Conservation (phyloP, 495 filamentous ascomycete species). For the Aspergillus ostianus region DNA sequence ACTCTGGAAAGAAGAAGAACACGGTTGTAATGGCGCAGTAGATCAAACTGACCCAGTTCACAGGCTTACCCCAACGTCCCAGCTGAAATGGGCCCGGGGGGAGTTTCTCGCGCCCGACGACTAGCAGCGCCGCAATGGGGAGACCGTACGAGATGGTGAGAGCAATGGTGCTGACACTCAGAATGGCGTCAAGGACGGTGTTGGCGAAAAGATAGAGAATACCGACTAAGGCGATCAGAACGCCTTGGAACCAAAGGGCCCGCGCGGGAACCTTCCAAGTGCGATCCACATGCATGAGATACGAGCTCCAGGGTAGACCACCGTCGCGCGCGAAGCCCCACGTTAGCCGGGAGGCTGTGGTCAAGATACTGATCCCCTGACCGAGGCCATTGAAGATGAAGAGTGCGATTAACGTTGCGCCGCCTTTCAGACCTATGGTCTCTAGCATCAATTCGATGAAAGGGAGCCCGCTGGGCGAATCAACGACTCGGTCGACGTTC, state of each 20-base stretch:
- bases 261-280: slow-evolving; percentile 45
- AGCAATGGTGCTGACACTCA: slow-evolving; percentile 47
- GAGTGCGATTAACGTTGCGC: slow-evolving; percentile 38
- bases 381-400: slow-evolving; percentile 51
- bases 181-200: slow-evolving; percentile 44
- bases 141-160: slow-evolving; percentile 46
- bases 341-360: slow-evolving; percentile 50
- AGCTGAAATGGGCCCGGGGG: slow-evolving; percentile 38
- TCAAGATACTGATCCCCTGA: slow-evolving; percentile 44
- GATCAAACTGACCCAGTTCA: slow-evolving; percentile 41
- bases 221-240: slow-evolving; percentile 43
- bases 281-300: slow-evolving; percentile 42
- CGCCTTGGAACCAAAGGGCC: slow-evolving; percentile 43
- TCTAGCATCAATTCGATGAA: slow-evolving; percentile 47
- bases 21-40: slow-evolving; percentile 44
- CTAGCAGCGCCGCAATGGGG: slow-evolving; percentile 36
- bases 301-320: slow-evolving; percentile 46
- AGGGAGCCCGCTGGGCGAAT: slow-evolving; percentile 38
- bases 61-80: slow-evolving; percentile 28
- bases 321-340: slow-evolving; percentile 61
- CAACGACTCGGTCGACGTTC: slow-evolving; percentile 57
- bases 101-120: slow-evolving; percentile 41
- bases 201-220: slow-evolving; percentile 47
- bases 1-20: slow-evolving; percentile 45
- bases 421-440: slow-evolving; percentile 39